Evolutionary conservation across 139 green algal species (phyloP).

Genomic region (Pseudopediastrum boryanum): DNA sequence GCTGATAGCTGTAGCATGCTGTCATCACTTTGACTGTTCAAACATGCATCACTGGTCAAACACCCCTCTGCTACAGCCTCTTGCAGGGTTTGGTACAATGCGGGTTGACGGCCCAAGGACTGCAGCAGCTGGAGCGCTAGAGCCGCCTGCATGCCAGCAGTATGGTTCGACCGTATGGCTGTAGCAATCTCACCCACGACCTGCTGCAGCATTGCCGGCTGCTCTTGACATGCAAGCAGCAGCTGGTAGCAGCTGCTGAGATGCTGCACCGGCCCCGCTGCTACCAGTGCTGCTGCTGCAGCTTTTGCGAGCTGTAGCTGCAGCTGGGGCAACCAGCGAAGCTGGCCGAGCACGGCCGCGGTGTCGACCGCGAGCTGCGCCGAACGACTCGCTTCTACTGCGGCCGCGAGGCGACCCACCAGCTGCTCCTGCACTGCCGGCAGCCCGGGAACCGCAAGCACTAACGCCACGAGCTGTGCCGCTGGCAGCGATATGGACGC

Average conservation of each 20-base stretch:
- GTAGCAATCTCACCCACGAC: background rate
- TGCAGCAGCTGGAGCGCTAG: background rate
- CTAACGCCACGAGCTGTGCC: too few relatives aligned
- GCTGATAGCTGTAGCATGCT: slow-evolving; percentile 24
- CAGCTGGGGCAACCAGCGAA: background rate
- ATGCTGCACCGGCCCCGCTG: background rate
- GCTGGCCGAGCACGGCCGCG: background rate
- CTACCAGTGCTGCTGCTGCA: background rate
- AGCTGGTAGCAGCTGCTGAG: background rate
- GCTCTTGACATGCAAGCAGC: background rate
- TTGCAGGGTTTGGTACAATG: background rate
- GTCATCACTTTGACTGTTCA: background rate
- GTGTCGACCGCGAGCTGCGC: background rate
- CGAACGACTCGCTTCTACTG: background rate
- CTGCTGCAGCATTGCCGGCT: background rate
- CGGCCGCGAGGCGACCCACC: too few relatives aligned
- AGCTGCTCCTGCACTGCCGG: too few relatives aligned
- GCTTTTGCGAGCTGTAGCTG: too few relatives aligned
- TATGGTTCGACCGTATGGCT: background rate
- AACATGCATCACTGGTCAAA: background rate
- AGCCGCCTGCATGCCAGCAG: too few relatives aligned
- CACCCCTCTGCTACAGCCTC: background rate
- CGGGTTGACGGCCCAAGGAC: background rate
- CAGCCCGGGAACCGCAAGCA: too few relatives aligned
- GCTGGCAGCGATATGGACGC: too few relatives aligned